Evolutionary conservation across 139 green algal genomes (phyloP).

Genomic region (Asterochloris sp.): DNA sequence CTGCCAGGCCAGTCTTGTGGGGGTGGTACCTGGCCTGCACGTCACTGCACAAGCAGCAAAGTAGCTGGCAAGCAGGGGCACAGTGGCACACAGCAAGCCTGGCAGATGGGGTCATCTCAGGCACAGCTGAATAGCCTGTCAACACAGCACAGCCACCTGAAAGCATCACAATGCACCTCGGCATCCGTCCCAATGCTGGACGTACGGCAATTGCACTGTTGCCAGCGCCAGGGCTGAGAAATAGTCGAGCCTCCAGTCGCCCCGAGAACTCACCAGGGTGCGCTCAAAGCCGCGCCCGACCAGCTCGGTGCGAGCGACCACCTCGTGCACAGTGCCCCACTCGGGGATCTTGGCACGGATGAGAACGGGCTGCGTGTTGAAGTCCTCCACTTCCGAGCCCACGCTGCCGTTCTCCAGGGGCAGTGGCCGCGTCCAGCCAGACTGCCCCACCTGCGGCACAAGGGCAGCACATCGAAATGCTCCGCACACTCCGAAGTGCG

Average conservation of each 20-base stretch:
- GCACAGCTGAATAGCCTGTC: neutral
- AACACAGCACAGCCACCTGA: neutral
- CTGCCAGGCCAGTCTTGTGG: too few relatives aligned
- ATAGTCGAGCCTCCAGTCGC: neutral
- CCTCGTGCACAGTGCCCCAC: constrained; percentile 49
- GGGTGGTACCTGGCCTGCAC: too few relatives aligned
- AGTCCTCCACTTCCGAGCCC: constrained; percentile 17
- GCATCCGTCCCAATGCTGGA: neutral
- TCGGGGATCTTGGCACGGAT: constrained; percentile 30
- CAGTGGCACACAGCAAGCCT: neutral
- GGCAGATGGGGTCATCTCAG: too few relatives aligned
- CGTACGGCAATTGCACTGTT: neutral
- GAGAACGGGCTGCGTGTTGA: constrained; percentile 36
- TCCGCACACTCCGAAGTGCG: neutral
- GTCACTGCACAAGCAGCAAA: too few relatives aligned
- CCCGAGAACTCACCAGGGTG: constrained; percentile 21
- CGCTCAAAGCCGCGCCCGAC: constrained; percentile 26
- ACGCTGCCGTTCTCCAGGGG: constrained; percentile 31
- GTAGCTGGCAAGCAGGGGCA: neutral
- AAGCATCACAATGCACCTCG: neutral
- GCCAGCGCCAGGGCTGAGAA: neutral
- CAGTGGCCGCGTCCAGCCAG: constrained; percentile 44
- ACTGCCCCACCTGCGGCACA: constrained; percentile 30
- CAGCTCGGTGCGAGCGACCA: constrained; percentile 46
- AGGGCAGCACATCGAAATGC: neutral